Conservation (phyloP, 768 basidiomycete species). For the Sporobolomyces roseus region DNA sequence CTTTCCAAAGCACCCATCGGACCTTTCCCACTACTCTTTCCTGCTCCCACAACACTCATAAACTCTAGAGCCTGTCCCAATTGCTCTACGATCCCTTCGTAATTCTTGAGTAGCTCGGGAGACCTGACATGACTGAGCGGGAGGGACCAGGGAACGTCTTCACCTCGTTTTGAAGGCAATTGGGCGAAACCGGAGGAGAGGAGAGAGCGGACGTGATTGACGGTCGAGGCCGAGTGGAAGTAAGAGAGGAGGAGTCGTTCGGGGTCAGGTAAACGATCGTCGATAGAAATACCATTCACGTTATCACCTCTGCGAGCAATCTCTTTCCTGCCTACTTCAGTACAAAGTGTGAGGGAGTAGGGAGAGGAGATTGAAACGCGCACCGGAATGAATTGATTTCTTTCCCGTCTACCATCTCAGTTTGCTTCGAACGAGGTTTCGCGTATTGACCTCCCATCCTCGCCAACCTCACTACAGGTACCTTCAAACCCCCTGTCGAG, state of each 20-base stretch:
- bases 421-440: conserved; percentile 71
- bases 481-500: conserved; percentile 62
- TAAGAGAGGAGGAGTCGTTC: conserved; percentile 88
- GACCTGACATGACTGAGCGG: conserved; percentile 89
- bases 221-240: conserved; percentile 88
- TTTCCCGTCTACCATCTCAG: conserved; percentile 65
- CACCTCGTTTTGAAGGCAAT: conserved; percentile 54
- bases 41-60: conserved; percentile 77
- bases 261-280: conserved; percentile 84
- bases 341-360: neutral
- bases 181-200: conserved; percentile 83
- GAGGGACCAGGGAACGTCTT: conserved; percentile 52
- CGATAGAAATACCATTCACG: conserved; percentile 73
- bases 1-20: conserved; percentile 72
- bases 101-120: conserved; percentile 64
- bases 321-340: neutral
- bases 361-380: conserved; percentile 39
- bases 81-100: conserved; percentile 75
- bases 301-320: conserved; percentile 73
- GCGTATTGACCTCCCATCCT: conserved; percentile 71
- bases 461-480: conserved; percentile 70
- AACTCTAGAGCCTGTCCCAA: conserved; percentile 91
- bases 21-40: conserved; percentile 62
- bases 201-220: conserved; percentile 85
- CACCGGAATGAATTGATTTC: conserved; percentile 84